Percentiles rank a stretch among this genome's conserved stretches.
phyloP scores from a whole-genome alignment of 176 grass and related monocot species.

The Ampelocalamus luodianensis region DNA sequence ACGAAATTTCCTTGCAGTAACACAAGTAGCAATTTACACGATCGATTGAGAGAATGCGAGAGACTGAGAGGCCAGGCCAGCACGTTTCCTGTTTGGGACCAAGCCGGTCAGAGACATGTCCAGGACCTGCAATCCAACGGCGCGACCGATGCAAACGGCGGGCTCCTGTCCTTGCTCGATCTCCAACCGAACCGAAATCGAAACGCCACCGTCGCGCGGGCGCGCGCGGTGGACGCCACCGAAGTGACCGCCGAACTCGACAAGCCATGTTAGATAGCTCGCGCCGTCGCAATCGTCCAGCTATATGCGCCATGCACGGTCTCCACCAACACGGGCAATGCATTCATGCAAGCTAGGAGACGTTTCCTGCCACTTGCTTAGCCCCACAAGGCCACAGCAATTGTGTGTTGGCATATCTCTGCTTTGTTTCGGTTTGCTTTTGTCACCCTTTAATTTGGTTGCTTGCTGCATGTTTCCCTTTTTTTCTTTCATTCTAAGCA shows the following conservation, averaged over 20 bases:
- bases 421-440: background rate
- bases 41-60: background rate
- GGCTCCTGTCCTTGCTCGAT: background rate
- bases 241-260: background rate
- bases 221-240: background rate
- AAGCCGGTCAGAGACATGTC: constrained; percentile 16
- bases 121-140: constrained; percentile 14
- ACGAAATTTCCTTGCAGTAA: background rate
- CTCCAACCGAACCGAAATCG: constrained; percentile 31
- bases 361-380: background rate
- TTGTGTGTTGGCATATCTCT: background rate
- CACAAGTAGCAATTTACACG: background rate
- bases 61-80: background rate
- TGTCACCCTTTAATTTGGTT: background rate
- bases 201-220: background rate
- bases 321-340: constrained; percentile 15
- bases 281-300: background rate
- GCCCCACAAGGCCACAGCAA: background rate
- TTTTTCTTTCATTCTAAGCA: background rate
- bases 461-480: background rate
- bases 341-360: background rate
- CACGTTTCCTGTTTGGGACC: background rate
- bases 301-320: constrained; percentile 14
- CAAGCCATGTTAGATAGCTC: background rate
- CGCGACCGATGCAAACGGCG: constrained; percentile 10